Base-by-base conservation (phyloP, 768 basidiomycete species). In the Cystofilobasidium macerans region DNA sequence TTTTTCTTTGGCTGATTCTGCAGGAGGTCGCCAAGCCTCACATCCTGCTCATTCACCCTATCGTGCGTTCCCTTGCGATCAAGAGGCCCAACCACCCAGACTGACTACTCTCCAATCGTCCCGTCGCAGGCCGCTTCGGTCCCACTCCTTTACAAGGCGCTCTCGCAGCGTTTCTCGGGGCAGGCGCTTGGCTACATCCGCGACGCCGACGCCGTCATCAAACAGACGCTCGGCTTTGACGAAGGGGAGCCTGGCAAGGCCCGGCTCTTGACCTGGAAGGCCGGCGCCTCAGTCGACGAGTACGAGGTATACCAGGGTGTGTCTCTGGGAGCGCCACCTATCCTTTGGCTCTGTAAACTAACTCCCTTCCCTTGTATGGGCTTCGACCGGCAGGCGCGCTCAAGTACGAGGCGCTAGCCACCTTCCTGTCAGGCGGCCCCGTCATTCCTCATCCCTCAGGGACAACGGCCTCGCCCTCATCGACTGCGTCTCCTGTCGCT, bases 371-470 rank as follows among this genome's bases (percentile, higher is more conserved):
- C 38, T 30, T 57, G 22, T 68, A 24, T 68, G 26, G 20, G 57
- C 13, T 20, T 32, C 47, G 14, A 45, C 51, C 18, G 30, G 9
- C 71, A 86, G 89, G 89, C 47, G 75, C 80, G 40, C 81, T 80
- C 71, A 93, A 93, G 77, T 81, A 83, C 69, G 86, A 89, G 61
- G 80, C 86, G 2, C 78, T 94, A 45, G 81, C 81, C 68, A 83
- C 84, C 71, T 88, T 86, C 78, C 85, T 86, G 74, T 84, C 82
- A 70, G 83, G 84, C 0, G 78, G 88, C 24, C 35, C 61, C 16
- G 45, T 36, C 35, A 30, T 16, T 9, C 22, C 28, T 32, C 8
- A 61, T 33, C 38, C 66, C 14, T 64, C 62, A 12, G 33, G 35
- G n/a, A 26, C 60, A 5, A 7, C 66, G 2, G 11, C 61, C 22